Evolutionary conservation across 176 grass and related monocot genomes (phyloP).

Genomic region (Oryza glumipatula): DNA sequence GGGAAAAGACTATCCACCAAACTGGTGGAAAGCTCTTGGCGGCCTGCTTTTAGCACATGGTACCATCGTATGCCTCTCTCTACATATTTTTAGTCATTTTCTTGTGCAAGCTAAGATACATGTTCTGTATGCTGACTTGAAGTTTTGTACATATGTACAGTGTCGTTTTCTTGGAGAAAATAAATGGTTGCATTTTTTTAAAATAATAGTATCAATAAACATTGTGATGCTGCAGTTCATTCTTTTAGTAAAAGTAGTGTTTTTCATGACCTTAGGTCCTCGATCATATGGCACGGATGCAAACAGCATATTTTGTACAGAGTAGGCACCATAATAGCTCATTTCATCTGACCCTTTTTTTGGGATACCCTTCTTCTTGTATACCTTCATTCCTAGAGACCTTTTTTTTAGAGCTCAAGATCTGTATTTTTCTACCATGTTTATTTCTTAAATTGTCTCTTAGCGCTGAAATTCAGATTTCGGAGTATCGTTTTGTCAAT

Average conservation of each 20-base stretch:
- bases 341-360: not conserved
- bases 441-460: not conserved
- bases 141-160: not conserved
- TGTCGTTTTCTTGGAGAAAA: not conserved
- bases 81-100: not conserved
- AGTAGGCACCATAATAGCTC: too few relatives aligned
- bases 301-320: not conserved
- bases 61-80: slow-evolving; percentile 36
- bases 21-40: slow-evolving; percentile 96
- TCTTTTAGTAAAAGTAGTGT: slow-evolving; percentile 9
- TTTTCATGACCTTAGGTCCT: slow-evolving; percentile 8
- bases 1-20: slow-evolving; percentile 81
- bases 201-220: slow-evolving; percentile 7
- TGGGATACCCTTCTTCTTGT: not conserved
- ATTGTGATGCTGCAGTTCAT: slow-evolving; percentile 13
- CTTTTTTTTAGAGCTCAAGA: not conserved
- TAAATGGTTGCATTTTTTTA: not conserved
- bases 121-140: not conserved
- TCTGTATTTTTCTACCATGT: not conserved
- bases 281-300: not conserved
- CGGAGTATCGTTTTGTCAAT: slow-evolving; percentile 3
- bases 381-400: not conserved
- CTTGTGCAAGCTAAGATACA: not conserved
- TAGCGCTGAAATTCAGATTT: not conserved
- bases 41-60: slow-evolving; percentile 76